These are phyloP conservation scores for Oryza coarctata DNA, from an alignment of 176 grass and related monocot species.

Conservation along the genomic window DNA sequence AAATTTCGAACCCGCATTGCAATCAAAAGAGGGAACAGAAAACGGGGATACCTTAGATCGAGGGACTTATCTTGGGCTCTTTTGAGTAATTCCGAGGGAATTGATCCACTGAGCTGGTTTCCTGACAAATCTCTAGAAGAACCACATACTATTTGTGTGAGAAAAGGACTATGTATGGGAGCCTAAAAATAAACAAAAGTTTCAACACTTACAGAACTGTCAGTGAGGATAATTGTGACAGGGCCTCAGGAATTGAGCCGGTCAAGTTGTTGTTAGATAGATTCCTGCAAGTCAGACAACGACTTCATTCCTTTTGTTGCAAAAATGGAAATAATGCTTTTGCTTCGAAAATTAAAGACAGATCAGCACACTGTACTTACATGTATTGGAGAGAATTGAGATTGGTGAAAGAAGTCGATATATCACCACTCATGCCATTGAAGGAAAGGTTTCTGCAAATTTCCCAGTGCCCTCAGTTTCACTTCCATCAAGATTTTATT, in stretches of 20 bases:
- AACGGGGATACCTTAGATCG: slow-evolving; percentile 18
- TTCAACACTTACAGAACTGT: slow-evolving; percentile 43
- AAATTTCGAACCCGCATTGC: too few species aligned
- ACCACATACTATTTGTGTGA: neutral
- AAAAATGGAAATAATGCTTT: neutral
- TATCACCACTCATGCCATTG: slow-evolving; percentile 42
- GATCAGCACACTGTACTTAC: slow-evolving; percentile 31
- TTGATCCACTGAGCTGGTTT: slow-evolving; percentile 36
- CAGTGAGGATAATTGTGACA: slow-evolving; percentile 43
- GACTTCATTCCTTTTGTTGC: neutral
- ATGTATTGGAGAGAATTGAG: slow-evolving; percentile 43
- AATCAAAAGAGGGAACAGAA: neutral
- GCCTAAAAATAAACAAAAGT: neutral
- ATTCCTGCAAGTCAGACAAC: slow-evolving; percentile 32
- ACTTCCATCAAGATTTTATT: neutral
- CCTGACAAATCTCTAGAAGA: slow-evolving; percentile 46
- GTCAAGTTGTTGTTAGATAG: slow-evolving; percentile 58
- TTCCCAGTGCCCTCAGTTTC: neutral
- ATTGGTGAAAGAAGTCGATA: slow-evolving; percentile 44
- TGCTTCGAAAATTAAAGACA: neutral
- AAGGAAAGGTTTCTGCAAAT: slow-evolving; percentile 41
- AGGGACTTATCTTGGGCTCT: slow-evolving; percentile 32
- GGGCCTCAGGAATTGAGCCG: slow-evolving; percentile 46
- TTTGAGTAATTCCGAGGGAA: slow-evolving; percentile 44
- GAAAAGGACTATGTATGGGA: neutral